These are phyloP conservation scores for Quercus robur DNA, from an alignment of 306 rosid genomes.

Conservation along the genomic window DNA sequence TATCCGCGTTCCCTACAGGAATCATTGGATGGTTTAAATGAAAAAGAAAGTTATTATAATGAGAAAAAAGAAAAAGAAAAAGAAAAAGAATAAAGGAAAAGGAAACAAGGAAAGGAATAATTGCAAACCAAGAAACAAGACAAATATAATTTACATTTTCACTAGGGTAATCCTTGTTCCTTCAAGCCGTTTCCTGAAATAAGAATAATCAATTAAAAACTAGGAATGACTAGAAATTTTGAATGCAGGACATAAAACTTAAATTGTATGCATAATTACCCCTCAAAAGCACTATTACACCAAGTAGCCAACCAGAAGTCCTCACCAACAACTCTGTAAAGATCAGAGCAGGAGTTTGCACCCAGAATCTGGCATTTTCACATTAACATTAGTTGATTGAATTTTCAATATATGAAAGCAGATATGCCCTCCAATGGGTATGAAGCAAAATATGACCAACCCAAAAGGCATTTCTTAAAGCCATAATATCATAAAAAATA, in stretches of 20 bases:
- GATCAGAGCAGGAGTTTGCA: conserved; percentile 89
- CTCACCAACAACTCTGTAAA: conserved; percentile 72
- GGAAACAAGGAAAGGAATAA: conserved; percentile 9
- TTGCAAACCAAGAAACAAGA: conserved; percentile 21
- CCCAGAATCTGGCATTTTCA: conserved; percentile 62
- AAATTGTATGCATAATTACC: conserved; percentile 39
- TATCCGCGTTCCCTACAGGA: conserved; percentile 67
- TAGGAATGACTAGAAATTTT: conserved; percentile 23
- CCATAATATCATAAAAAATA: not conserved
- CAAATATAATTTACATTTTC: conserved; percentile 53
- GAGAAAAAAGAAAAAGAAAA: not conserved
- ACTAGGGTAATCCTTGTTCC: conserved; percentile 84
- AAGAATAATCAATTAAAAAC: conserved; percentile 26
- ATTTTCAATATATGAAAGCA: not conserved
- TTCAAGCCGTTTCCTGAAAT: conserved; percentile 92
- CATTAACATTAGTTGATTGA: not conserved
- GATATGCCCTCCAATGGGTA: not conserved
- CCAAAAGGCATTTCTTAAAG: not conserved
- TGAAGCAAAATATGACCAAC: not conserved
- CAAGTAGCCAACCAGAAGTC: conserved; percentile 94
- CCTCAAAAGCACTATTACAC: conserved; percentile 94
- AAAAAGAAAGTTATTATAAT: not conserved
- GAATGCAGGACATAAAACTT: conserved; percentile 13
- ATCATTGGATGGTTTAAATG: conserved; percentile 11
- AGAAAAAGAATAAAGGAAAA: not conserved